phyloP scores from a whole-genome alignment of 2,329 filamentous ascomycete genomes.

The Hypocreales sp. region DNA sequence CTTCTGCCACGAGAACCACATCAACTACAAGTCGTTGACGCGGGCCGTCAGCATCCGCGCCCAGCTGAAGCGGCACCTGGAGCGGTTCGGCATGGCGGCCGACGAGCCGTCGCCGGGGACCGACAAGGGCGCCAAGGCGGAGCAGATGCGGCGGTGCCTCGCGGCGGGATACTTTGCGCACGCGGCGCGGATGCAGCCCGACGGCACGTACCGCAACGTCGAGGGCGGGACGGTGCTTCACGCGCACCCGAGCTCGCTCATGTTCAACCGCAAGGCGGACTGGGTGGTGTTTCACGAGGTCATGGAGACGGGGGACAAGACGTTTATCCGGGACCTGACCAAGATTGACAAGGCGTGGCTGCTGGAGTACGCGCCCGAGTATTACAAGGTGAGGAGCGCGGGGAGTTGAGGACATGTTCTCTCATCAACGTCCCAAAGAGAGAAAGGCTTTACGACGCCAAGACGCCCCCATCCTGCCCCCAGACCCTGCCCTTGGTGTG shows the following conservation, averaged over 20 bases:
- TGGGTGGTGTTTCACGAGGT: conserved; percentile 96
- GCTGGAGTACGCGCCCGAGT: conserved; percentile 73
- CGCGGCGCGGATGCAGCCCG: conserved; percentile 82
- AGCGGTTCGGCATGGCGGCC: conserved; percentile 62
- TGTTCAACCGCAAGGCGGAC: conserved; percentile 93
- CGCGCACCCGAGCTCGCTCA: conserved; percentile 80
- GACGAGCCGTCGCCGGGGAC: conserved; percentile 42
- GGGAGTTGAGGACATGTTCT: conserved; percentile 5
- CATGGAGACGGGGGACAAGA: conserved; percentile 77
- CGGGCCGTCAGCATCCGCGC: conserved; percentile 73
- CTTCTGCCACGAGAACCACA: conserved; percentile 74
- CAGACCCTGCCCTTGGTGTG: too few species aligned
- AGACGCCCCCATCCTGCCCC: too few species aligned
- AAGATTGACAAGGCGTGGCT: conserved; percentile 91
- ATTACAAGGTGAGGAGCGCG: conserved; percentile 46
- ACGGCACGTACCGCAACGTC: conserved; percentile 82
- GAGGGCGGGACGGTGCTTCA: conserved; percentile 63
- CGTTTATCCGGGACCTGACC: conserved; percentile 80
- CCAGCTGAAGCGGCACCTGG: conserved; percentile 75
- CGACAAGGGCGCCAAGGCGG: conserved; percentile 29
- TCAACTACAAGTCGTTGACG: conserved; percentile 76
- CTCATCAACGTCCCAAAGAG: too few species aligned
- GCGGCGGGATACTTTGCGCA: conserved; percentile 87
- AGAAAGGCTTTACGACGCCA: too few species aligned
- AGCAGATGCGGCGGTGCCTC: conserved; percentile 71